Evolutionary conservation across 2,329 filamentous ascomycete species (phyloP).

Genomic region (Hymenotorrendiella dingleyae): DNA sequence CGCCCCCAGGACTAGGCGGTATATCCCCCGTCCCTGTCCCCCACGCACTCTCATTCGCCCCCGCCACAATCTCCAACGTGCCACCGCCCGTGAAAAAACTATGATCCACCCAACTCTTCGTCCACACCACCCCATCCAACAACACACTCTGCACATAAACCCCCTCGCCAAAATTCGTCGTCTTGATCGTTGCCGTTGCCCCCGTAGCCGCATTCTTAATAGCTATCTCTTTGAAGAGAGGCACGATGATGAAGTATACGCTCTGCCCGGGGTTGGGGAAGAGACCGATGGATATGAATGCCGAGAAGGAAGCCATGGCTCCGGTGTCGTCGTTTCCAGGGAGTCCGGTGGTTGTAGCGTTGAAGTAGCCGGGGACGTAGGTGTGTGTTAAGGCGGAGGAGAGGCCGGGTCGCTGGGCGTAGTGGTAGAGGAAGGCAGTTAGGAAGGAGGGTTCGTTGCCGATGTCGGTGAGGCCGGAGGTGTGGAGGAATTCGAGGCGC

Average conservation of each 20-base stretch:
- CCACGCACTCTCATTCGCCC: constrained; percentile 56
- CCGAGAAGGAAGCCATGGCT: constrained; percentile 43
- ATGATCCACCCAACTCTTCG: constrained; percentile 63
- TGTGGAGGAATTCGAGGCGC: constrained; percentile 59
- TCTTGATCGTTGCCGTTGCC: constrained; percentile 53
- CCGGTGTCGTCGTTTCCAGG: constrained; percentile 68
- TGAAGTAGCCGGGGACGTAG: constrained; percentile 61
- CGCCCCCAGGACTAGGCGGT: constrained; percentile 46
- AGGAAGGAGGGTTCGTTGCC: constrained; percentile 61
- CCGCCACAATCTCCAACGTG: constrained; percentile 56
- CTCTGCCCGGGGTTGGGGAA: constrained; percentile 66
- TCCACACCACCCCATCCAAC: constrained; percentile 54
- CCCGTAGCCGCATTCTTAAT: constrained; percentile 52
- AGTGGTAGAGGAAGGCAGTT: constrained; percentile 64
- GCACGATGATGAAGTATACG: constrained; percentile 64
- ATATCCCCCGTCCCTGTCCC: constrained; percentile 53
- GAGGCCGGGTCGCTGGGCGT: constrained; percentile 48
- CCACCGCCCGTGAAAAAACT: constrained; percentile 62
- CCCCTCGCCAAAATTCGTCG: constrained; percentile 54
- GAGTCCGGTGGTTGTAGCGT: constrained; percentile 51
- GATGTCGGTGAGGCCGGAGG: constrained; percentile 50
- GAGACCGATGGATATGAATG: constrained; percentile 34
- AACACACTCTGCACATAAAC: constrained; percentile 62
- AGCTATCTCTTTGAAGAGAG: constrained; percentile 57
- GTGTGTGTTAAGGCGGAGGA: constrained; percentile 51